Percentiles rank a stretch among this genome's conserved stretches.
These are phyloP conservation scores for Paraphoma sp. DNA, from an alignment of 2,329 filamentous ascomycete species.

Conservation along the genomic window DNA sequence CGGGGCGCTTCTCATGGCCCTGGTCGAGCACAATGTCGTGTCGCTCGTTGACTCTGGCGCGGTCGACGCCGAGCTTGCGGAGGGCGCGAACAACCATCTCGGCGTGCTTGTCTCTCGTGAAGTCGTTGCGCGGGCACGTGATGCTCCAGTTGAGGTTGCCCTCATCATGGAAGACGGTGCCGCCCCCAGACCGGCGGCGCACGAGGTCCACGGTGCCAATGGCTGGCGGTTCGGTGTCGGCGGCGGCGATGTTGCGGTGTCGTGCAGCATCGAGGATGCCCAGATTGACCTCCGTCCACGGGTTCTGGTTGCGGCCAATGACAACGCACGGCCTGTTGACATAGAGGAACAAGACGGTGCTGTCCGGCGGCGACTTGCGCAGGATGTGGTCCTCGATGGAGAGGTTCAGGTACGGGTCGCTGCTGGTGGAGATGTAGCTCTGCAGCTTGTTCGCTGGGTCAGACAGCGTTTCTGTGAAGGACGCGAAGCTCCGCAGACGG, in stretches of 20 bases:
- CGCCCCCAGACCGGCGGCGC: constrained; percentile 84
- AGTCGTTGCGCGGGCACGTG: constrained; percentile 76
- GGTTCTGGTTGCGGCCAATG: constrained; percentile 96
- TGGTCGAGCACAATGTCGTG: constrained; percentile 89
- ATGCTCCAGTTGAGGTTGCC: constrained; percentile 97
- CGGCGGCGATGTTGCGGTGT: constrained; percentile 16
- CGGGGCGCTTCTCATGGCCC: constrained; percentile 32
- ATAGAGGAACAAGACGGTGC: constrained; percentile 85
- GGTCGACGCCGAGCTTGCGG: constrained; percentile 61
- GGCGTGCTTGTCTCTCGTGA: constrained; percentile 86
- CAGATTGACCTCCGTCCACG: constrained; percentile 90
- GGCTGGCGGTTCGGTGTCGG: constrained; percentile 45
- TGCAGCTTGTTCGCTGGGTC: constrained; percentile 48
- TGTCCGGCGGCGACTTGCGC: constrained; percentile 72
- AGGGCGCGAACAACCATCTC: constrained; percentile 92
- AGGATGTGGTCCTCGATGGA: constrained; percentile 92
- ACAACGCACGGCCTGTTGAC: constrained; percentile 86
- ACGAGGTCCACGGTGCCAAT: constrained; percentile 68
- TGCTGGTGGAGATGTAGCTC: constrained; percentile 59
- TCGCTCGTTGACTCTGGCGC: constrained; percentile 80
- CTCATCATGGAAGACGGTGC: constrained; percentile 90
- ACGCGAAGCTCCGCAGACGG: constrained; percentile 16
- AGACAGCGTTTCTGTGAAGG: constrained; percentile 39
- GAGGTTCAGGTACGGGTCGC: constrained; percentile 86
- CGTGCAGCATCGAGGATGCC: constrained; percentile 59